Evolutionary conservation across 768 basidiomycete species (phyloP).

Genomic region (Leucocoprinus sp.): DNA sequence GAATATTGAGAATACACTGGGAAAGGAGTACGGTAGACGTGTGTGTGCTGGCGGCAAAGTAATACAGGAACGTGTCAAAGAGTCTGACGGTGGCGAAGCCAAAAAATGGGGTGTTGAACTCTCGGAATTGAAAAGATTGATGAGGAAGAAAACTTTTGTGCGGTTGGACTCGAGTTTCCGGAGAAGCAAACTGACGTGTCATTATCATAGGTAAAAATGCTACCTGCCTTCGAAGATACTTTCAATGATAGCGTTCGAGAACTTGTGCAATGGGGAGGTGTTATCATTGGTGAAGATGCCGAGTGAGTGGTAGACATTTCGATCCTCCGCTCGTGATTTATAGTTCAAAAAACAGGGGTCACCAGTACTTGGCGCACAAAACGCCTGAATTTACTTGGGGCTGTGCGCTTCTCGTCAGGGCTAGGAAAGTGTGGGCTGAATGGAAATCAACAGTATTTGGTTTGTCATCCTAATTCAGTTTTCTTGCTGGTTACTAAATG

Average conservation of each 20-base stretch:
- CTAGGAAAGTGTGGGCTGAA: constrained; percentile 56
- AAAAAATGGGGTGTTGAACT: constrained; percentile 66
- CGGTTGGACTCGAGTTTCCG: constrained; percentile 15
- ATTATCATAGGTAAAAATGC: constrained; percentile 41
- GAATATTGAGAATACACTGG: constrained; percentile 56
- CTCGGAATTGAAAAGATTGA: constrained; percentile 43
- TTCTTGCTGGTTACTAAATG: constrained; percentile 15
- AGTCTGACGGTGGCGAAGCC: constrained; percentile 60
- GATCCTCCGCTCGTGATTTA: constrained; percentile 12
- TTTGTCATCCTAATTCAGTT: constrained; percentile 22
- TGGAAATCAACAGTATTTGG: constrained; percentile 61
- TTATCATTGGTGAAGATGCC: constrained; percentile 56
- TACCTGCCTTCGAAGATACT: constrained; percentile 56
- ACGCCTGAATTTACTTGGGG: constrained; percentile 58
- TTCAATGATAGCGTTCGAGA: constrained; percentile 77
- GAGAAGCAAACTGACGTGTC: constrained; percentile 4
- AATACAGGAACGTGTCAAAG: constrained; percentile 22
- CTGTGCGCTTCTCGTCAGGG: constrained; percentile 59
- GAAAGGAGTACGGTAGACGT: constrained; percentile 53
- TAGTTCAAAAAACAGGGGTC: constrained; percentile 37
- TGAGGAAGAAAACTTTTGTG: constrained; percentile 53
- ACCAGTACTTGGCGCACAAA: constrained; percentile 69
- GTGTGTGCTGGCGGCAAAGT: constrained; percentile 49
- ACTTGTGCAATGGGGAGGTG: constrained; percentile 63
- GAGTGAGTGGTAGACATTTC: constrained; percentile 37